Evolutionary conservation across 163 green algal genomes (phyloP).

Genomic region (Volvox carteri): DNA sequence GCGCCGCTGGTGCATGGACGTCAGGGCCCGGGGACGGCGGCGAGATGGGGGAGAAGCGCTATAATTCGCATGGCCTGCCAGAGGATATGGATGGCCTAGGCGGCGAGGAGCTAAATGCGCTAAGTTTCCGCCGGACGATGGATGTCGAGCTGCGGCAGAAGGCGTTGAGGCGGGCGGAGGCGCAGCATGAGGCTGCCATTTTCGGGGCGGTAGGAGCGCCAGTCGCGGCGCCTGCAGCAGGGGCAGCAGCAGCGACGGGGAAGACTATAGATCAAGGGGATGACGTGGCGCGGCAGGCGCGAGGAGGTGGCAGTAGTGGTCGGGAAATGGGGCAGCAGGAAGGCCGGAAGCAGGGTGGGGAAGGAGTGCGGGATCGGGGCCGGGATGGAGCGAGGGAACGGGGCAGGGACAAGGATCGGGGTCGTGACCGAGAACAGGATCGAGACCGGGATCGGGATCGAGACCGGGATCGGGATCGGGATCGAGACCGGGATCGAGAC

Average conservation of each 20-base stretch:
- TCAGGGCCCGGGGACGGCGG: not conserved
- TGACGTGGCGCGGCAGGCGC: not conserved
- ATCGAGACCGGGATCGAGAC: not conserved
- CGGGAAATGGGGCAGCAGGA: not conserved
- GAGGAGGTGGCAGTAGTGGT: not conserved
- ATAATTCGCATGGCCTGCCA: constrained; percentile 48
- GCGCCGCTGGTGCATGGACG: no score
- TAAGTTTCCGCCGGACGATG: constrained; percentile 15
- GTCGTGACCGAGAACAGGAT: not conserved
- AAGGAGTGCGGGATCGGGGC: not conserved
- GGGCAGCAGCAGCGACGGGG: not conserved
- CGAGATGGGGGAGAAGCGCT: constrained; percentile 2
- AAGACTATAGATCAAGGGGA: no score
- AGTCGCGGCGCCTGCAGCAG: not conserved
- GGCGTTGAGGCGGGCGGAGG: constrained; percentile 28
- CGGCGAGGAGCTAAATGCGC: constrained; percentile 3
- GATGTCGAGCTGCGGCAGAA: constrained; percentile 24
- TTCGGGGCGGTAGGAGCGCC: constrained; percentile 35
- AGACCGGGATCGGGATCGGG: not conserved
- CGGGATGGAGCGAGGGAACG: not conserved
- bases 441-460: not conserved
- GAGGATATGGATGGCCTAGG: not conserved
- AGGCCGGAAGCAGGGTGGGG: not conserved
- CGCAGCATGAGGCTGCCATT: constrained; percentile 52
- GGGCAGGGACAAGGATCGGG: not conserved